Base-by-base conservation (phyloP, 257 asterid species). In the Salvia splendens region DNA sequence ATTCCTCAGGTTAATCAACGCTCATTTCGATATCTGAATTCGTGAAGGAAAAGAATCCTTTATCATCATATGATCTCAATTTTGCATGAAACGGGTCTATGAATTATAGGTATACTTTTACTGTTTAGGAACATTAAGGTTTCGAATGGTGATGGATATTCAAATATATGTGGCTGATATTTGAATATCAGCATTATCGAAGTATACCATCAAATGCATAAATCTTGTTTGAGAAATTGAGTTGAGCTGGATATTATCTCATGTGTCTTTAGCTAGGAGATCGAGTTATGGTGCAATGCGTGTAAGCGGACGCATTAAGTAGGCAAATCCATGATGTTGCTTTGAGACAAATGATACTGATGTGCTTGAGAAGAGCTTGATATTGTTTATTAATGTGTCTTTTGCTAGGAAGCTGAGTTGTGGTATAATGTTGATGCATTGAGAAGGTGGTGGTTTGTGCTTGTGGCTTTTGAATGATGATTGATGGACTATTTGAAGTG, bases 1-100 rank as follows among this genome's bases (percentile, higher is more conserved):
- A 41, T 51, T 64, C 53, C 72, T 64, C 70, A 82, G 96, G 96
- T 88, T 46, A 17, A n/a, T 36, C 5, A 4, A 2, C 24, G 62
- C 45, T 3, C 24, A 56, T 56, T 12, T 48, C 11, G 43, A 32
- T 14, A 58, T 36, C 14, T 30, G 15, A n/a, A 14, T 58, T 58
- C 61, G 42, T 48, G 28, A 14, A 15, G 2, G 28, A 48, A 24
- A 48, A 14, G 28, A 47, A 47, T 7, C 53, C 5, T 46, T 12
- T 46, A 46, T 12, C 3, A 9, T 53, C 4, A 12, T 57, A 3
- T 35, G 47, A 36, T 14, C 14, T 6, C 30, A 15, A 14, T 14
- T 58, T 15, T 58, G 45, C 28, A 35, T 57, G 46, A 38, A 57
- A 57, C 3, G 9, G 65, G 17, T 64, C 0, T 6, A 12, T 24